These are phyloP conservation scores for Paxillus ammoniavirescens DNA, from an alignment of 768 basidiomycete species.

Conservation along the genomic window DNA sequence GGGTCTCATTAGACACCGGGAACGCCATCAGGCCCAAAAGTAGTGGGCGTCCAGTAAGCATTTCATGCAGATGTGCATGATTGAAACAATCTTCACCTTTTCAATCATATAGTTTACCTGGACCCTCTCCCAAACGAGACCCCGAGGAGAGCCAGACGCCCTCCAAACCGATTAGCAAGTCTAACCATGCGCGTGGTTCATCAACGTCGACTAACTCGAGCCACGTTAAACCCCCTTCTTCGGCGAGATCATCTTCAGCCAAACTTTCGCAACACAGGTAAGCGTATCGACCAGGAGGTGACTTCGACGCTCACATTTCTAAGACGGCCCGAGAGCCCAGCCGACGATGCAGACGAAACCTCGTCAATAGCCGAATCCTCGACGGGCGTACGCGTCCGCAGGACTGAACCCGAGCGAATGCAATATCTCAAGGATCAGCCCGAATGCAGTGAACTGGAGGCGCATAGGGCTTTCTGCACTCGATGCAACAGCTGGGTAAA, in stretches of 20 bases:
- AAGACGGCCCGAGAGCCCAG: conserved; percentile 8
- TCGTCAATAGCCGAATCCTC: conserved; percentile 56
- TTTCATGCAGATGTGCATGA: not conserved
- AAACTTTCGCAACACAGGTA: not conserved
- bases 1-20: conserved; percentile 1
- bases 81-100: not conserved
- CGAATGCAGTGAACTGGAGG: conserved; percentile 54
- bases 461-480: conserved; percentile 56
- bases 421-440: conserved; percentile 64
- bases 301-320: not conserved
- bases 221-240: conserved; percentile 2
- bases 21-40: conserved; percentile 20
- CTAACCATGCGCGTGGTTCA: conserved; percentile 16
- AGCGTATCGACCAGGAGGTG: not conserved
- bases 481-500: conserved; percentile 56
- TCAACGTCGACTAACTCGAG: conserved; percentile 8
- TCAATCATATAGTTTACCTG: conserved; percentile 21
- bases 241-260: not conserved
- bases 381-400: conserved; percentile 44
- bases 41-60: conserved; percentile 34
- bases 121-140: conserved; percentile 20
- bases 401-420: conserved; percentile 60
- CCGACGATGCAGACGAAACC: conserved; percentile 38
- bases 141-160: conserved; percentile 5
- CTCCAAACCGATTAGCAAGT: conserved; percentile 23